Percentiles rank a stretch among this genome's conserved stretches.
phyloP scores from a whole-genome alignment of 2,329 filamentous ascomycete genomes.

The Pyrenochaeta sp. region DNA sequence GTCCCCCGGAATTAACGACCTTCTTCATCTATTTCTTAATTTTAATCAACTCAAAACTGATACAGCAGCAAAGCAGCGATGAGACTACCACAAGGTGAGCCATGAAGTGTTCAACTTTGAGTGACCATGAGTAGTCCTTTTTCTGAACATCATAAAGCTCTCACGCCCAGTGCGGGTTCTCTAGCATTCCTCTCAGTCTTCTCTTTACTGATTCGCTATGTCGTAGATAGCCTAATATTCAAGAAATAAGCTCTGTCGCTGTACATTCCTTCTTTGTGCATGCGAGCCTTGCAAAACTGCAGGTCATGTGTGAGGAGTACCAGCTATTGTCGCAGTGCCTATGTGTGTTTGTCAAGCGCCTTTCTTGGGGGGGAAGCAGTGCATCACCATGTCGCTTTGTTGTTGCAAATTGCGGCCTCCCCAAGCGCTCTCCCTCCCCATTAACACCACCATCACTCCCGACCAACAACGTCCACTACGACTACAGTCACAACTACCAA shows the following conservation, averaged over 20 bases:
- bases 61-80: too few species aligned
- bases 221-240: background rate
- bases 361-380: background rate
- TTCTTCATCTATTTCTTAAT: too few species aligned
- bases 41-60: too few species aligned
- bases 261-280: background rate
- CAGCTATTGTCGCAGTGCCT: background rate
- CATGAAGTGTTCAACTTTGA: too few species aligned
- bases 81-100: too few species aligned
- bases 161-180: too few species aligned
- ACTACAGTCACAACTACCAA: too few species aligned
- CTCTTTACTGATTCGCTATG: background rate
- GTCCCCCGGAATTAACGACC: too few species aligned
- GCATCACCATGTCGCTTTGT: background rate
- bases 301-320: background rate
- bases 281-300: background rate
- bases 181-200: background rate
- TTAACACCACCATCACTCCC: background rate
- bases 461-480: background rate
- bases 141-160: too few species aligned
- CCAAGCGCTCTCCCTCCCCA: background rate
- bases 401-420: background rate
- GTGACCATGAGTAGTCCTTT: too few species aligned
- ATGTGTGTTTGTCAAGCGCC: background rate
- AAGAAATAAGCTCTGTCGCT: background rate